Evolutionary conservation across 2,329 filamentous ascomycete species (phyloP), one percentile per base, ranked within the genome.

Genomic region (Colletotrichum sansevieriae): DNA sequence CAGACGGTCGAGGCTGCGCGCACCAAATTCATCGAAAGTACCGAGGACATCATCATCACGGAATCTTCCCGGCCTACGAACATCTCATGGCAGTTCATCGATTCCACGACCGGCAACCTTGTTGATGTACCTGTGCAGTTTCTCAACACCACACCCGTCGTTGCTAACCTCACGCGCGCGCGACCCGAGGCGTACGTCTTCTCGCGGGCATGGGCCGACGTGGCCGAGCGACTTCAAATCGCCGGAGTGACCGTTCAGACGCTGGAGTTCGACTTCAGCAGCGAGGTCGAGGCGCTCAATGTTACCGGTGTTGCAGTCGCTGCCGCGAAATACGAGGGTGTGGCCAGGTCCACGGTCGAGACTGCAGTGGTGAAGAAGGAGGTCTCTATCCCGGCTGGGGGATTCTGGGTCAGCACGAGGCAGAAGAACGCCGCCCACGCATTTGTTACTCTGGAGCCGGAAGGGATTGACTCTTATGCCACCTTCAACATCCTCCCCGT

Each of bases 381-480:
- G 5, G 12, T 77, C 0, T 73, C 55, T 1, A 35, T 79, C 0
- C 76, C 76, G 0, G 71, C 72, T 0, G 77, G 77, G 1, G 76
- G 76, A 10, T 78, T 77, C 58, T 71, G 73, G 29, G 72, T 78
- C 0, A 77, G 75, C 70, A 77, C 77, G 2, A 72, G 73, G 20
- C 77, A 78, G 59, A 76, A 75, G 70, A 78, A 77, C 13, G 76
- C 76, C 0, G 77, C 67, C 0, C 59, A 77, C 1, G 76, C 77
- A 0, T 72, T 78, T 10, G 70, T 73, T 10, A 75, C 73, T 0
- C 62, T 78, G 12, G 77, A 78, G 72, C 77, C 77, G 0, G 77
- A 78, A 71, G 75, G 75, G 3, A 74, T 76, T 10, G 77, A 78
- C 61, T 78, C 77, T 1, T 78, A 76, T 37, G 76, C 73, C 1